phyloP scores from a whole-genome alignment of 805 yeast species.

The Hanseniaspora mollemarum region DNA sequence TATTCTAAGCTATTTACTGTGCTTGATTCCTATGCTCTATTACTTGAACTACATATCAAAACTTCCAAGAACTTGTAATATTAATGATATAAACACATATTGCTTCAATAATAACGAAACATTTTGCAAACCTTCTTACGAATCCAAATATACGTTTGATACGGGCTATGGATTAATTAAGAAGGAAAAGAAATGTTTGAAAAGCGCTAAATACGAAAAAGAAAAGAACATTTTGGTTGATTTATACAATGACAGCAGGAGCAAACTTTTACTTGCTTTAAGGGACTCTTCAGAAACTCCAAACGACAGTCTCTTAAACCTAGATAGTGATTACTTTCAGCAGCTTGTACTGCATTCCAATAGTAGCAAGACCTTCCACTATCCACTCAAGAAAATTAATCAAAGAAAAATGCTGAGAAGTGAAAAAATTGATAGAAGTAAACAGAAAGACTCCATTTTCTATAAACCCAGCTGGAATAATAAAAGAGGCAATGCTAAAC shows the following conservation, averaged over 20 bases:
- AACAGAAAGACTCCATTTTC: not conserved
- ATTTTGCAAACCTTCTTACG: constrained; percentile 4
- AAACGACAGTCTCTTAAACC: not conserved
- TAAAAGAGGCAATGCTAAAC: not conserved
- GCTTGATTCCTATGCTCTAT: constrained; percentile 3
- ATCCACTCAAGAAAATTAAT: not conserved
- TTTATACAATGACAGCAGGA: not conserved
- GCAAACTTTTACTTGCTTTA: not conserved
- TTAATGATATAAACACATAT: not conserved
- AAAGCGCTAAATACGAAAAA: not conserved
- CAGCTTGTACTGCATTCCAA: not conserved
- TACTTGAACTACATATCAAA: not conserved
- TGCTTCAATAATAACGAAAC: not conserved
- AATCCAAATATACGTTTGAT: constrained; percentile 1
- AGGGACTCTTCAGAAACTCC: not conserved
- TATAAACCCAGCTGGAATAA: not conserved
- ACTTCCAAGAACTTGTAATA: not conserved
- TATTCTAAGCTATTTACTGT: not conserved
- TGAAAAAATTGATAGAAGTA: not conserved
- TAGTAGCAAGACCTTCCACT: not conserved
- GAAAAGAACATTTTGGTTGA: not conserved
- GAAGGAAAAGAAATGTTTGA: not conserved
- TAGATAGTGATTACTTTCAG: too few relatives aligned
- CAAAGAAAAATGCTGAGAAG: not conserved
- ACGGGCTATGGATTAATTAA: not conserved